Percentiles rank a stretch among this genome's conserved stretches.
Conservation (phyloP, 2,329 filamentous ascomycete genomes). For the Fusarium tuaranense region DNA sequence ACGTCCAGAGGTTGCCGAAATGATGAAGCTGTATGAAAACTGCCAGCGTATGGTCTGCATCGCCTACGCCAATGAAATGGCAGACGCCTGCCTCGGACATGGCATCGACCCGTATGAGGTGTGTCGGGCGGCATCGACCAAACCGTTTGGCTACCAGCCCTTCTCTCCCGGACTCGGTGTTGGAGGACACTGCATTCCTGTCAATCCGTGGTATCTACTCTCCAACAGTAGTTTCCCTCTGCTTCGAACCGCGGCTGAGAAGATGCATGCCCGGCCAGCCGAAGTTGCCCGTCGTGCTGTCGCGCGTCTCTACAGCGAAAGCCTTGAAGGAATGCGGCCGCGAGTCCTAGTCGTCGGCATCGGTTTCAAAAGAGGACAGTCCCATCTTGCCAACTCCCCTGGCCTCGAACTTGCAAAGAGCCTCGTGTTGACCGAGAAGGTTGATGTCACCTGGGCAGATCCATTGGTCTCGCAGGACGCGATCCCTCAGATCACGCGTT, state of each 20-base stretch:
- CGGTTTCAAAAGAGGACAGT: conserved; percentile 64
- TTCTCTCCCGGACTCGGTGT: conserved; percentile 62
- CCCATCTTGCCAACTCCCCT: conserved; percentile 60
- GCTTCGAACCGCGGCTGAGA: conserved; percentile 56
- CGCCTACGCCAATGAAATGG: conserved; percentile 68
- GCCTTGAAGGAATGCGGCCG: conserved; percentile 25
- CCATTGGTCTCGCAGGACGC: conserved; percentile 56
- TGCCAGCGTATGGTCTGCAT: conserved; percentile 68
- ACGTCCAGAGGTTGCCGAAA: conserved; percentile 66
- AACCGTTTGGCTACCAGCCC: conserved; percentile 65
- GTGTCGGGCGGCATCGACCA: conserved; percentile 60
- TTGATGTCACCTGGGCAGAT: conserved; percentile 59
- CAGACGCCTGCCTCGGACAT: conserved; percentile 60
- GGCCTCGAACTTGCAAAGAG: conserved; percentile 56
- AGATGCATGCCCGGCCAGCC: conserved; percentile 57
- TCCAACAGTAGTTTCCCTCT: conserved; percentile 61
- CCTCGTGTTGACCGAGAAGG: conserved; percentile 50
- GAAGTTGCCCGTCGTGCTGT: conserved; percentile 53
- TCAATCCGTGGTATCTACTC: conserved; percentile 66
- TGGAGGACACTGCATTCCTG: conserved; percentile 67
- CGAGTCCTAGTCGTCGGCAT: conserved; percentile 59
- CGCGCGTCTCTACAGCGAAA: conserved; percentile 41
- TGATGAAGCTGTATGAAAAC: conserved; percentile 70
- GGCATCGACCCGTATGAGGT: conserved; percentile 65
- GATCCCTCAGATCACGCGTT: conserved; percentile 54